These are phyloP conservation scores for Dactylellina parvicollis DNA, from an alignment of 2,329 filamentous ascomycete genomes.

Conservation along the genomic window DNA sequence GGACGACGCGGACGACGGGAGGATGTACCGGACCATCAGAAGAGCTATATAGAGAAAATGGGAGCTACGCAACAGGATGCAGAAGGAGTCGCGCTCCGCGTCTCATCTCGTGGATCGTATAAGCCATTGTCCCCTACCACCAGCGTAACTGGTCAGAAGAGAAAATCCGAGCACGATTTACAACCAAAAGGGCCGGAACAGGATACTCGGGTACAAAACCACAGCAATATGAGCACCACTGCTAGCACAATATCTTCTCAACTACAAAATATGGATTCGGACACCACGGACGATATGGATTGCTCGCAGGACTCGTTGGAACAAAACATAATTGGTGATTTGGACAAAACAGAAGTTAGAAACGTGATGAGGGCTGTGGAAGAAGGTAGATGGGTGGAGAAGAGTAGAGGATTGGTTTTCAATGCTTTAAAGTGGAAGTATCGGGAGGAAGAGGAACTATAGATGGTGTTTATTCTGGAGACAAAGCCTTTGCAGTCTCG, in stretches of 20 bases:
- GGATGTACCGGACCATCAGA: background rate
- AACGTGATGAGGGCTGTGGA: conserved; percentile 29
- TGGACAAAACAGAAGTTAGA: conserved; percentile 31
- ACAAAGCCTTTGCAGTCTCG: no score
- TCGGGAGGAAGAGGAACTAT: conserved; percentile 31
- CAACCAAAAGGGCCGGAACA: background rate
- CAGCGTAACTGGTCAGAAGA: background rate
- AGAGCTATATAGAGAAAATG: background rate
- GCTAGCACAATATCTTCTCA: conserved; percentile 2
- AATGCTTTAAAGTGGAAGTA: conserved; percentile 40
- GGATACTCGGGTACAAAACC: background rate
- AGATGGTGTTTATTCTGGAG: background rate
- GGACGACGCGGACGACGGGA: background rate
- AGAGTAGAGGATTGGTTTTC: conserved; percentile 33
- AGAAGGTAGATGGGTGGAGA: conserved; percentile 31
- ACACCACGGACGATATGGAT: conserved; percentile 21
- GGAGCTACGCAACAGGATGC: conserved; percentile 2
- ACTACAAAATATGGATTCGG: background rate
- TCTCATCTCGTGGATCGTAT: background rate
- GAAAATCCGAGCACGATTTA: background rate
- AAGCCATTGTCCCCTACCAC: background rate
- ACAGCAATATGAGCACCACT: background rate
- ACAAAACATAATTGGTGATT: conserved; percentile 4
- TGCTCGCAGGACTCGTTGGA: conserved; percentile 35
- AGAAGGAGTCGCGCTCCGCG: background rate